Base-by-base conservation (phyloP, 75 land plant genomes). In the Adiantum capillusveneris region DNA sequence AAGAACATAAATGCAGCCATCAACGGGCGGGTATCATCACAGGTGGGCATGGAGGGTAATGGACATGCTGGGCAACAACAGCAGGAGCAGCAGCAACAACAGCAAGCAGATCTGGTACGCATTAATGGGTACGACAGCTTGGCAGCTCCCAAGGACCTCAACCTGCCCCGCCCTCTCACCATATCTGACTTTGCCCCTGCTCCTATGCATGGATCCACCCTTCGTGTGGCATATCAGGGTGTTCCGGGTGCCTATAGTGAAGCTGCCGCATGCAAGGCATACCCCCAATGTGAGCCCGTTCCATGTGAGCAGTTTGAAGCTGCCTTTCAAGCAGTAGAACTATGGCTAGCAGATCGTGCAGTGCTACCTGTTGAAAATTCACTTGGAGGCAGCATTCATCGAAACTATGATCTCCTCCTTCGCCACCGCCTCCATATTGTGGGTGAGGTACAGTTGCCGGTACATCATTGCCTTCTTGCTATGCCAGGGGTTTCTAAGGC, bases 211-310 rank as follows among this genome's bases (percentile, higher is more conserved):
- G 76, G 76, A 9, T 66, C 79, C 16, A 28, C 24, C 30, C 61
- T 76, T 14, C 65, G 76, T 29, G 79, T 76, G 1, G 75, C 79
- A 12, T 76, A 76, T 34, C 79, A 76, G 77, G 79, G 79, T n/a
- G 70, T 76, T 1, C 76, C 79, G 7, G 79, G 79, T 0, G 79
- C 79, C 1, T 76, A 76, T 66, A 72, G 77, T 56, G 79, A 76
- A 56, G 77, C 79, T 13, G 79, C 79, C 24, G 79, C 79, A 19
- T 29, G 53, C 36, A 76, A 72, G 31, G 79, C 79, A 1, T 76
- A 76, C 50, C 77, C 77, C 16, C 70, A 50, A 20, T 76, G 77
- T 52, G 76, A 66, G 20, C 63, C 65, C 44, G 60, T 61, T 31
- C 79, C 76, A 27, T 76, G 69, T 58, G 61, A 76, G 53, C 77